Evolutionary conservation across 163 green algal genomes (phyloP).

Genomic region (Coccomyxa subellipsoidea): DNA sequence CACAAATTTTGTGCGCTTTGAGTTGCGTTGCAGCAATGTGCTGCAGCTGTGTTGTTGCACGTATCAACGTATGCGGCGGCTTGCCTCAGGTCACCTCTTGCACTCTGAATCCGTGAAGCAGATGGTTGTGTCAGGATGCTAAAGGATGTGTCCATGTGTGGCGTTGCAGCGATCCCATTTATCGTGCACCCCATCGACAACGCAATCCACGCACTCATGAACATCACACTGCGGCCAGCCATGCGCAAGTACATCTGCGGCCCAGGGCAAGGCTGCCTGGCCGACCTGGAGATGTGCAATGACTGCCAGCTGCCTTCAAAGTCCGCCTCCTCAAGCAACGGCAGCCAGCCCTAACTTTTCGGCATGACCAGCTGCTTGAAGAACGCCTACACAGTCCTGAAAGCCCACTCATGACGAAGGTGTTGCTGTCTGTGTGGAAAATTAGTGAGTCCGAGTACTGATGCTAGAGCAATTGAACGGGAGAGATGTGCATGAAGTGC

Average conservation of each 20-base stretch:
- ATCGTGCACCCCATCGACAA: conserved; percentile 79
- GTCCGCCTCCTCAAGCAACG: neutral
- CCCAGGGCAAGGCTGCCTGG: conserved; percentile 23
- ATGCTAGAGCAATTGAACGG: too few species aligned
- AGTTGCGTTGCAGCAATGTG: too few species aligned
- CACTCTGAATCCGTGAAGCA: too few species aligned
- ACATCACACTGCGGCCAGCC: conserved; percentile 56
- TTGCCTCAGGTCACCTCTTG: too few species aligned
- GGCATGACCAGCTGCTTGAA: too few species aligned
- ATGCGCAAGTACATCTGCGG: conserved; percentile 55
- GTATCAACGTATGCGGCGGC: too few species aligned
- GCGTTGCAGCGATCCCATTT: conserved; percentile 59
- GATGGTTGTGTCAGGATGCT: too few species aligned
- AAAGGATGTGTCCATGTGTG: neutral
- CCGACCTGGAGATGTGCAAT: conserved; percentile 27
- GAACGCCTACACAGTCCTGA: neutral
- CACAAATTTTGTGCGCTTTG: too few species aligned
- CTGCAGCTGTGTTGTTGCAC: too few species aligned
- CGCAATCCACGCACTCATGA: conserved; percentile 62
- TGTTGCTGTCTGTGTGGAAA: too few species aligned
- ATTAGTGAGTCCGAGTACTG: too few species aligned
- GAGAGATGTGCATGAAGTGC: too few species aligned
- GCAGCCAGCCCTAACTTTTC: conserved; percentile 2
- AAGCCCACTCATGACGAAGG: neutral
- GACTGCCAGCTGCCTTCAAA: conserved; percentile 10